Base-by-base conservation (phyloP, 2,329 filamentous ascomycete genomes). In the Plectosphaerella plurivora region DNA sequence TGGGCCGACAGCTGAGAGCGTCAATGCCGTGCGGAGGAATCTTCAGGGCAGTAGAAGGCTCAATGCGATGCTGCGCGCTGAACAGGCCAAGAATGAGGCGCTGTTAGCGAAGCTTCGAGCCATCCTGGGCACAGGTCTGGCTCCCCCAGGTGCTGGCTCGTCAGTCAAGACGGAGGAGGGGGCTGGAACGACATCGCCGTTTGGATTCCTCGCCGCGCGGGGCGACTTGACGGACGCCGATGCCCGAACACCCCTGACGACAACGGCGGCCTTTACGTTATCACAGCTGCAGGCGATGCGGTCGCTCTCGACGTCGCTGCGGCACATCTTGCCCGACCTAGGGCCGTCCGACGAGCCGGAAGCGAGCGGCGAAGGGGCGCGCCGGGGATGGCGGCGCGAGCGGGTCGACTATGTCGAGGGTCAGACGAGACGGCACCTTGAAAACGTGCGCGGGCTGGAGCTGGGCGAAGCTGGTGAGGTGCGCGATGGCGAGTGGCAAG, bases 221-320 rank as follows among this genome's bases (percentile, higher is more conserved):
- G 76, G 76, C 47, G 73, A 72, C 47, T 71, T 86, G 16, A 68
- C 70, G 9, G 74, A 75, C 14, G 77, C 79, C 47, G 78, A 77
- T 52, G 71, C 75, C 12, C 68, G 76, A 41, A 73, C 74, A 5
- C 81, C 87, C 11, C 75, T 91, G 25, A 79, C 81, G 11, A 90
- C 88, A 4, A 89, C 88, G 16, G 82, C 88, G 0, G 79, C 83
- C 15, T 96, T 97, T 67, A 85, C 89, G 1, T 77, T 95, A 18
- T 88, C 87, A 2, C 93, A 97, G 65, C 76, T 97, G 18, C 89
- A 91, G 25, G 84, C 90, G 1, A 75, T 99, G 45, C 84, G 89
- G 53, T 74, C 83, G 8, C 75, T 95, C 20, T 82, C 78, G 3
- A 66, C 68, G 4, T 74, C 74, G 8, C 74, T 96, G 47, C 76